A percentile compares a stretch with the other conserved stretches of the same genome.
These are phyloP conservation scores for Tylopilus sp. DNA, from an alignment of 768 basidiomycete species.

Conservation along the genomic window DNA sequence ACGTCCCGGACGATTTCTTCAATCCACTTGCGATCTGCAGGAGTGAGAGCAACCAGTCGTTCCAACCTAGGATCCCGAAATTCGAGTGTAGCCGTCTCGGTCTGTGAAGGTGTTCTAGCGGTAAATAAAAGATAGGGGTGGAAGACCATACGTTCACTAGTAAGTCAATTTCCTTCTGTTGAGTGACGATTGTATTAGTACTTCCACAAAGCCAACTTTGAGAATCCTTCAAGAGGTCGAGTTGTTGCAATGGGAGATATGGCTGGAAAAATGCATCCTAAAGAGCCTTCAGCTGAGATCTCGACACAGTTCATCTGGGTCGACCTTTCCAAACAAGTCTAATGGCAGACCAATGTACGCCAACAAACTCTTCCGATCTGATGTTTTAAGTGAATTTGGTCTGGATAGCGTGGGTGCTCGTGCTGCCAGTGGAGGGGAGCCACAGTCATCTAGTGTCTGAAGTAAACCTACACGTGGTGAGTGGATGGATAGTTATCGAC, in stretches of 20 bases:
- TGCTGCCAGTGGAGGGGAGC: slow-evolving; percentile 72
- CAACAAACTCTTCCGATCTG: slow-evolving; percentile 87
- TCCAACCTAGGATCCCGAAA: slow-evolving; percentile 83
- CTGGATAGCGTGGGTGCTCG: slow-evolving; percentile 61
- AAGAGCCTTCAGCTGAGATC: not conserved
- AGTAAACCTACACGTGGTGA: slow-evolving; percentile 58
- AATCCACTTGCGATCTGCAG: slow-evolving; percentile 97
- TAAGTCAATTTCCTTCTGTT: slow-evolving; percentile 88
- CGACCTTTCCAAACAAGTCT: slow-evolving; percentile 87
- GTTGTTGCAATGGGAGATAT: slow-evolving; percentile 92
- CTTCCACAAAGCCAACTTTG: slow-evolving; percentile 90
- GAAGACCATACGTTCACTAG: slow-evolving; percentile 67
- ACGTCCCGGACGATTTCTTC: slow-evolving; percentile 90
- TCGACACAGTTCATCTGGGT: not conserved
- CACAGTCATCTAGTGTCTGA: slow-evolving; percentile 87
- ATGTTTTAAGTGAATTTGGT: slow-evolving; percentile 81
- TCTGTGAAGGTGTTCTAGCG: slow-evolving; percentile 49
- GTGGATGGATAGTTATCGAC: not conserved
- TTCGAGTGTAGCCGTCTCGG: slow-evolving; percentile 83
- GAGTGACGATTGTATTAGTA: slow-evolving; percentile 93
- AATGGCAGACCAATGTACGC: slow-evolving; percentile 92
- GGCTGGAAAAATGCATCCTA: slow-evolving; percentile 97
- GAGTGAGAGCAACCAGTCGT: slow-evolving; percentile 71
- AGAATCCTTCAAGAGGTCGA: slow-evolving; percentile 80
- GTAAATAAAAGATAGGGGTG: slow-evolving; percentile 1